phyloP scores from a whole-genome alignment of 2,329 filamentous ascomycete species.

The Pseudogymnoascus sp. region DNA sequence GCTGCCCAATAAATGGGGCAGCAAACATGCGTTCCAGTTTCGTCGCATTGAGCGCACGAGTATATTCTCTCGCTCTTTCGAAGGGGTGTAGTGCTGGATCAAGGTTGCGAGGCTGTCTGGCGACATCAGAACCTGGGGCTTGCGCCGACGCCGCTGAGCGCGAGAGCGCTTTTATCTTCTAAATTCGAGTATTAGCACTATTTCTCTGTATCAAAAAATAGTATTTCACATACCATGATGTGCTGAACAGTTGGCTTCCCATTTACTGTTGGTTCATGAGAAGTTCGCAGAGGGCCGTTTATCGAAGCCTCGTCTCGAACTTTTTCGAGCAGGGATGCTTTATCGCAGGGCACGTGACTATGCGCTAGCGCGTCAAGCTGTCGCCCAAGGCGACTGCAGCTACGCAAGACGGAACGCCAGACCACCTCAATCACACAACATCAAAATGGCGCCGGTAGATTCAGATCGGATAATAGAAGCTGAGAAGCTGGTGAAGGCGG shows the following conservation, averaged over 20 bases:
- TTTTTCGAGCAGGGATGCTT: conserved; percentile 13
- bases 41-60: conserved; percentile 69
- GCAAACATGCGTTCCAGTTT: conserved; percentile 93
- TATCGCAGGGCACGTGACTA: neutral
- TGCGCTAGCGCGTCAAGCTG: conserved; percentile 10
- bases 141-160: conserved; percentile 58
- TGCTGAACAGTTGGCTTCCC: conserved; percentile 16
- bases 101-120: conserved; percentile 62
- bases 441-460: conserved; percentile 49
- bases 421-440: conserved; percentile 15
- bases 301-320: conserved; percentile 10
- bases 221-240: conserved; percentile 24
- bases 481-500: conserved; percentile 70
- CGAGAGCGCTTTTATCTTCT: conserved; percentile 60
- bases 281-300: neutral
- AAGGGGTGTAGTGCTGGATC: conserved; percentile 86
- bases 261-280: conserved; percentile 4
- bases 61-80: conserved; percentile 82
- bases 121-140: conserved; percentile 57
- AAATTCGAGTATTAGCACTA: conserved; percentile 3
- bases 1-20: conserved; percentile 73
- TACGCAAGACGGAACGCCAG: conserved; percentile 17
- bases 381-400: conserved; percentile 12
- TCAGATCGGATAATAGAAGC: conserved; percentile 74
- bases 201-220: neutral